phyloP scores from a whole-genome alignment of 495 filamentous ascomycete species.

The Xylaria bambusicola region DNA sequence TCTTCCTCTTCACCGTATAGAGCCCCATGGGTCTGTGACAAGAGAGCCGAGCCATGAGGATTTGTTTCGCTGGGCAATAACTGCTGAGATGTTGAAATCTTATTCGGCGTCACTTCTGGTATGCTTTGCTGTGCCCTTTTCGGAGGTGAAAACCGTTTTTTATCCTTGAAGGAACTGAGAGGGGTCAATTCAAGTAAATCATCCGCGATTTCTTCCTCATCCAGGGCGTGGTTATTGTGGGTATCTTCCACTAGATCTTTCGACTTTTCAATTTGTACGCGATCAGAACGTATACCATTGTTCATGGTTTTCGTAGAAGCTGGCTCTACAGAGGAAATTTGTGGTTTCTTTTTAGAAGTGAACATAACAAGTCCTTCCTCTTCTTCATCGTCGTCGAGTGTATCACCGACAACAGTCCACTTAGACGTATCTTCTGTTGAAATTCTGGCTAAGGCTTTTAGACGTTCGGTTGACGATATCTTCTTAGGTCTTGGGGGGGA shows the following conservation, averaged over 20 bases:
- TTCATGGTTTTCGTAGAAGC: slow-evolving; percentile 15
- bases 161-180: slow-evolving; percentile 30
- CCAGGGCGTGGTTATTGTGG: slow-evolving; percentile 13
- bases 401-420: slow-evolving; percentile 44
- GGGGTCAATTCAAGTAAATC: slow-evolving; percentile 30
- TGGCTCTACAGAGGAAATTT: slow-evolving; percentile 13
- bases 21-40: not conserved
- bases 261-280: not conserved
- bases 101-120: slow-evolving; percentile 5
- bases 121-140: slow-evolving; percentile 13
- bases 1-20: slow-evolving; percentile 27
- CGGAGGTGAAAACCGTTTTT: slow-evolving; percentile 29
- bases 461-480: slow-evolving; percentile 47
- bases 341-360: slow-evolving; percentile 23
- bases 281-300: slow-evolving; percentile 12
- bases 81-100: not conserved
- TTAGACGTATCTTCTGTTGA: slow-evolving; percentile 46
- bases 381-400: slow-evolving; percentile 40
- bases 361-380: slow-evolving; percentile 35
- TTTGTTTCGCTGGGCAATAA: not conserved
- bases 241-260: slow-evolving; percentile 7
- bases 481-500: slow-evolving; percentile 44
- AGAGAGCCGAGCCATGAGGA: not conserved
- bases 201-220: slow-evolving; percentile 19
- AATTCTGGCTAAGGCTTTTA: slow-evolving; percentile 44